phyloP scores from a whole-genome alignment of 331 rosid genomes.

The Quercus lobata region DNA sequence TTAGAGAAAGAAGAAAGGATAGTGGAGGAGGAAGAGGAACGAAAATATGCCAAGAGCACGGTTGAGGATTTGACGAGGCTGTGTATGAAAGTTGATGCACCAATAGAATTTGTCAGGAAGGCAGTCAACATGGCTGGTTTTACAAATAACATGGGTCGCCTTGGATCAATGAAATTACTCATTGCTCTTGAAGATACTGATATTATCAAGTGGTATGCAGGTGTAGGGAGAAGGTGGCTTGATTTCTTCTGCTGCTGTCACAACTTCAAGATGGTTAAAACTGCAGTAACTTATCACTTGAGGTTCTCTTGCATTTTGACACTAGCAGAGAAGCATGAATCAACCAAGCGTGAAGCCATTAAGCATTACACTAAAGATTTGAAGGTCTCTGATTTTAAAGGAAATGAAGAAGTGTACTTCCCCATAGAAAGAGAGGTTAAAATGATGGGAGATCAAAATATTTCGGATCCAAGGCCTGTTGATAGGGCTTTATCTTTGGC shows the following conservation, averaged over 20 bases:
- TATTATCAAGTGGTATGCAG: conserved; percentile 33
- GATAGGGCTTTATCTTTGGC: conserved; percentile 61
- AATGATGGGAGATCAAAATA: conserved; percentile 79
- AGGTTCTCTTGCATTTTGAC: no score
- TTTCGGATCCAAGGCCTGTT: conserved; percentile 72
- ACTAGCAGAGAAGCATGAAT: conserved; percentile 20
- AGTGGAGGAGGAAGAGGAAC: conserved; percentile 38
- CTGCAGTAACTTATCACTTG: neutral
- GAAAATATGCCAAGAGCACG: neutral
- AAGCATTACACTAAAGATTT: conserved; percentile 75
- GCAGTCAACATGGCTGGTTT: no score
- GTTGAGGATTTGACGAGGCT: no score
- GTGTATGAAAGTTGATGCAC: conserved; percentile 31
- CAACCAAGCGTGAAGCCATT: conserved; percentile 66
- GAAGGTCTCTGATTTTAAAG: conserved; percentile 56
- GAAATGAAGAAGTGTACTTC: conserved; percentile 57
- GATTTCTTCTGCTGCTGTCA: no score
- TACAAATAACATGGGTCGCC: no score
- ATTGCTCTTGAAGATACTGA: no score
- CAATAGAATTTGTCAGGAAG: no score
- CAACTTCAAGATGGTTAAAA: no score
- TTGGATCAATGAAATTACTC: no score
- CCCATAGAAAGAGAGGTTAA: conserved; percentile 78
- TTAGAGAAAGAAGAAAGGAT: conserved; percentile 53
- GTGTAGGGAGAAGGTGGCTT: conserved; percentile 62